Conservation (phyloP, 139 green algal genomes). For the Mesotaenium endlicherianum region DNA sequence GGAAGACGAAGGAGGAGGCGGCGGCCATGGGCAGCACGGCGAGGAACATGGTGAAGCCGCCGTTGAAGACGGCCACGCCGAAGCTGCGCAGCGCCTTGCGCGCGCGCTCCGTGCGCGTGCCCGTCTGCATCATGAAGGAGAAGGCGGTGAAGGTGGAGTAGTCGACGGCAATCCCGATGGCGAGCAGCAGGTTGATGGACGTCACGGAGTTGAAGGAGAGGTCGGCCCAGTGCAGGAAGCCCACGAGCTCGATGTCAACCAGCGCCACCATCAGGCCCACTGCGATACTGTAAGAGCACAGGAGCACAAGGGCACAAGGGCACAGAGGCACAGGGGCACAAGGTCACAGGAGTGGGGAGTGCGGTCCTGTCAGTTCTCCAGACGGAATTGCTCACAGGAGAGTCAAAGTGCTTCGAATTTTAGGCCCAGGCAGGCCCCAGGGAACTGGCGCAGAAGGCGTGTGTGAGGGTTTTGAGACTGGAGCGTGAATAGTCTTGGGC, state of each 20-base stretch:
- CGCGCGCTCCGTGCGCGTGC: constrained; percentile 30
- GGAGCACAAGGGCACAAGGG: neutral
- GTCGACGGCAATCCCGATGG: constrained; percentile 54
- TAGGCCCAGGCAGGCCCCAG: too few relatives aligned
- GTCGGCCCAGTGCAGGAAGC: constrained; percentile 35
- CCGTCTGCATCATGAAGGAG: constrained; percentile 42
- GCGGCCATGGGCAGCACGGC: constrained; percentile 25
- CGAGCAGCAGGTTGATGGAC: constrained; percentile 50
- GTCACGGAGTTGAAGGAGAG: constrained; percentile 50
- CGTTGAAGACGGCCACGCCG: constrained; percentile 44
- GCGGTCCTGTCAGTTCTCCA: too few relatives aligned
- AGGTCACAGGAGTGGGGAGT: too few relatives aligned
- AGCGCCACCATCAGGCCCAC: constrained; percentile 42
- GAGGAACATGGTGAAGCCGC: constrained; percentile 51
- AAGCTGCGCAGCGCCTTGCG: constrained; percentile 22
- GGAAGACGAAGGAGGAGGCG: constrained; percentile 40
- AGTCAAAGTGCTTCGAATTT: too few relatives aligned
- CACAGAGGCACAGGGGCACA: neutral
- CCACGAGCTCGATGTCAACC: constrained; percentile 49
- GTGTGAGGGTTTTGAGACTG: too few relatives aligned
- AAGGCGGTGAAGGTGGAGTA: constrained; percentile 51
- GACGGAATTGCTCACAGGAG: too few relatives aligned
- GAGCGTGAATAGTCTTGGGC: too few relatives aligned
- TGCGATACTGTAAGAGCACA: neutral
- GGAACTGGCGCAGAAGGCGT: too few relatives aligned